phyloP scores from a whole-genome alignment of 1,139 yeast species.

The Hemisphaericaspora xylanilytica region DNA sequence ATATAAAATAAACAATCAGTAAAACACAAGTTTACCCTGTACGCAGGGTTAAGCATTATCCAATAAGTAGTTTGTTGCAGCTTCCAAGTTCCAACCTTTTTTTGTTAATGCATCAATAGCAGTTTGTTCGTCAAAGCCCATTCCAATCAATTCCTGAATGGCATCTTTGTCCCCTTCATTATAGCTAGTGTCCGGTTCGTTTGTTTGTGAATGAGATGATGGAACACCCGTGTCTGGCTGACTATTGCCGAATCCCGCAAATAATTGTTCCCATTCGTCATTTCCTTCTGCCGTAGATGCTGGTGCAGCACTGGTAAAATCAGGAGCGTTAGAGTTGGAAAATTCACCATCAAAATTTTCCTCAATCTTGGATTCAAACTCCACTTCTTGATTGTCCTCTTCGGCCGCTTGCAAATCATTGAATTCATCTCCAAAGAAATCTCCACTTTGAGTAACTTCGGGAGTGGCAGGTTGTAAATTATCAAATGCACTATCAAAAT shows the following conservation, averaged over 20 bases:
- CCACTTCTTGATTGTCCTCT: conserved; percentile 31
- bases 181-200: conserved; percentile 2
- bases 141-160: conserved; percentile 75
- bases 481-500: conserved; percentile 38
- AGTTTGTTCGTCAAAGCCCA: conserved; percentile 77
- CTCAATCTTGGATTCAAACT: conserved; percentile 22
- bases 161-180: conserved; percentile 16
- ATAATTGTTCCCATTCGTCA: conserved; percentile 93
- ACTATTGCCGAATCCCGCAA: conserved; percentile 82
- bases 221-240: conserved; percentile 21
- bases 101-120: conserved; percentile 67
- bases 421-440: conserved; percentile 39
- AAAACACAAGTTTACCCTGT: background rate
- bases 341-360: conserved; percentile 39
- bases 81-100: conserved; percentile 73
- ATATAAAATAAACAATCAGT: background rate
- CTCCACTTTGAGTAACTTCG: conserved; percentile 22
- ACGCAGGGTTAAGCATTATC: conserved; percentile 51
- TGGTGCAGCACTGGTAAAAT: conserved; percentile 20
- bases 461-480: conserved; percentile 40
- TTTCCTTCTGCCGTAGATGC: conserved; percentile 27
- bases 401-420: conserved; percentile 45
- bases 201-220: conserved; percentile 10
- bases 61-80: conserved; percentile 79
- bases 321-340: conserved; percentile 35